Evolutionary conservation across 208 protist genomes (phyloP), one percentile per base, ranked within the genome.

Genomic region (Leishmania arabica): DNA sequence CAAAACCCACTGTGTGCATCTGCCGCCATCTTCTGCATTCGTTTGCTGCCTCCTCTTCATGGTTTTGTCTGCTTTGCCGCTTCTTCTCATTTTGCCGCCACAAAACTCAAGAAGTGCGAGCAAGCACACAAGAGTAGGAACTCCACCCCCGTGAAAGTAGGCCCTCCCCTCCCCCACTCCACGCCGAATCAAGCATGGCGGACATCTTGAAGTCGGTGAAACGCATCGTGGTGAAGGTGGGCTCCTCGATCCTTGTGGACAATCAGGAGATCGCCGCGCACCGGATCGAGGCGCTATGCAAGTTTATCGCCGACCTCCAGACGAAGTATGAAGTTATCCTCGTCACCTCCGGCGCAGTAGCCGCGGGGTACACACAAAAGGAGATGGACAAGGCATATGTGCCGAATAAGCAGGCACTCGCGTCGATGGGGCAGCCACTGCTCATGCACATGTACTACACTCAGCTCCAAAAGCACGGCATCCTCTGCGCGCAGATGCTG

Each of bases 141-240:
- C 24, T 8, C 7, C 24, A 66, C 13, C 13, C 1, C 9, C n/a
- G 11, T 8, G 27, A 37, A 19, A 70, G 19, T 47, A 3, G 0
- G 13, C 19, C 65, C 1, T 27, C 19, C 65, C 37, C 6, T 45
- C 19, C 6, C 13, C 65, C 13, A 42, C 13, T 47, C 34, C 37
- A 45, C 65, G 1, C 24, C 5, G 3, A 7, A 34, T 51, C 49
- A 62, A 13, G 17, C 19, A 85, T 81, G 72, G 2, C 72, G 8
- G 82, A 83, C 31, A 54, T 68, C 51, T 66, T 75, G 51, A 77
- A 80, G 47, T 81, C 85, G n/a, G 77, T 77, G 58, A 93, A 87
- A 62, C 86, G 91, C 31, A 89, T 97, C 49, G 84, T 97, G 37
- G 72, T 97, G 42, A 97, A 97, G 69, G 87, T 92, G 0, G 93